Conservation (phyloP, 1,139 yeast species). For the Arxiozyma heterogenica region DNA sequence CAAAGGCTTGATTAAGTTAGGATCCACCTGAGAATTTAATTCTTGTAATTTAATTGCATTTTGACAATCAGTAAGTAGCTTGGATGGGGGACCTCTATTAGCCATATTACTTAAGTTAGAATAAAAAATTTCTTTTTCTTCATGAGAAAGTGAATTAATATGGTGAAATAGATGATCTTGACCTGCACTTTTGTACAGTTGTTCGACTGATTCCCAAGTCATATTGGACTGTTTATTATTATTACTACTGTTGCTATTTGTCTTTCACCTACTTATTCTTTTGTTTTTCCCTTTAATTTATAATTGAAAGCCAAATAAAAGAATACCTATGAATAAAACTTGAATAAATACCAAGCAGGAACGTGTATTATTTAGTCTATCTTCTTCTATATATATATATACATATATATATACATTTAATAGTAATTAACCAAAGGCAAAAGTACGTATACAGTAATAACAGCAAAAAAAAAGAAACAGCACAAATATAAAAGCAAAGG, state of each 20-base stretch:
- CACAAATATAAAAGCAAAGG: no score
- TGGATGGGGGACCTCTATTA: constrained; percentile 14
- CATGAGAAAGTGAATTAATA: constrained; percentile 13
- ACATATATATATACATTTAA: no score
- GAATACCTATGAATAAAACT: no score
- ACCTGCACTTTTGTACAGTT: constrained; percentile 19
- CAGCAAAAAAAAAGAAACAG: no score
- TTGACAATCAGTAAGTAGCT: constrained; percentile 19
- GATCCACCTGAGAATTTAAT: not conserved
- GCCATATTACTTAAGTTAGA: constrained; percentile 15
- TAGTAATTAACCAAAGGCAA: no score
- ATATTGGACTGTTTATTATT: constrained; percentile 2
- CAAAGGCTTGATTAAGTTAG: constrained; percentile 20
- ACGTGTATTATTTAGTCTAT: no score
- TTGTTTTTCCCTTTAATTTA: no score
- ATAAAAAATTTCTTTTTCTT: constrained; percentile 14
- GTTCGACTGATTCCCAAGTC: constrained; percentile 9
- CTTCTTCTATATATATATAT: no score
- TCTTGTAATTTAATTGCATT: constrained; percentile 19
- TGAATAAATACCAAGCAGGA: no score
- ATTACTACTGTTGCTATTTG: not conserved
- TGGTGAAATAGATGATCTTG: constrained; percentile 26
- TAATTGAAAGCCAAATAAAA: no score
- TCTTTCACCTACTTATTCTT: not conserved
- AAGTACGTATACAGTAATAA: no score